phyloP scores from a whole-genome alignment of 805 yeast genomes.

The Candida nemodendra region DNA sequence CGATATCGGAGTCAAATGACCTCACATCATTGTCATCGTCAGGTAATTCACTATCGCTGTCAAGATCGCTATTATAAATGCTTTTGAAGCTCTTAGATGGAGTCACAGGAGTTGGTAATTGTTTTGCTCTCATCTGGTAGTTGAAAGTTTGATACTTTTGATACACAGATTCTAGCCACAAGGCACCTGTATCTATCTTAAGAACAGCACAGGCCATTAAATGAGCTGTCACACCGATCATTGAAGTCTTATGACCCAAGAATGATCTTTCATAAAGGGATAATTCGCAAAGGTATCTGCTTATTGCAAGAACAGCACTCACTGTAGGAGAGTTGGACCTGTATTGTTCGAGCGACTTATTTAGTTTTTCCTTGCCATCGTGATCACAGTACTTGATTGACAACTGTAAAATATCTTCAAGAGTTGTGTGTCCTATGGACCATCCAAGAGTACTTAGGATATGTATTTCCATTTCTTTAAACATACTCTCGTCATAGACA shows the following conservation, averaged over 20 bases:
- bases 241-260: slow-evolving; percentile 41
- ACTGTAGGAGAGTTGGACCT: slow-evolving; percentile 36
- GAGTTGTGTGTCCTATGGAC: slow-evolving; percentile 43
- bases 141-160: slow-evolving; percentile 14
- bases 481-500: slow-evolving; percentile 50
- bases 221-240: slow-evolving; percentile 51
- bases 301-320: slow-evolving; percentile 54
- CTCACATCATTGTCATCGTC: slow-evolving; percentile 10
- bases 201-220: slow-evolving; percentile 54
- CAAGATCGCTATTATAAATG: slow-evolving; percentile 18
- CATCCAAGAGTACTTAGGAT: slow-evolving; percentile 40
- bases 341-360: slow-evolving; percentile 28
- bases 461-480: slow-evolving; percentile 47
- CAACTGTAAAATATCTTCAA: slow-evolving; percentile 51
- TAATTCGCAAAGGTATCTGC: slow-evolving; percentile 54
- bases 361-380: slow-evolving; percentile 30
- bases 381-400: slow-evolving; percentile 36
- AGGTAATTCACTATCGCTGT: slow-evolving; percentile 11
- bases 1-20: slow-evolving; percentile 25
- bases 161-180: slow-evolving; percentile 29
- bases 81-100: slow-evolving; percentile 22
- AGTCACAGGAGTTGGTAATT: slow-evolving; percentile 26
- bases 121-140: slow-evolving; percentile 10
- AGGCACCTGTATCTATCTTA: slow-evolving; percentile 44
- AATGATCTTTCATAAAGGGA: slow-evolving; percentile 49